These are phyloP conservation scores for Polytrichum formosum DNA, from an alignment of 225 moss, liverwort and hornwort genomes.

Conservation along the genomic window DNA sequence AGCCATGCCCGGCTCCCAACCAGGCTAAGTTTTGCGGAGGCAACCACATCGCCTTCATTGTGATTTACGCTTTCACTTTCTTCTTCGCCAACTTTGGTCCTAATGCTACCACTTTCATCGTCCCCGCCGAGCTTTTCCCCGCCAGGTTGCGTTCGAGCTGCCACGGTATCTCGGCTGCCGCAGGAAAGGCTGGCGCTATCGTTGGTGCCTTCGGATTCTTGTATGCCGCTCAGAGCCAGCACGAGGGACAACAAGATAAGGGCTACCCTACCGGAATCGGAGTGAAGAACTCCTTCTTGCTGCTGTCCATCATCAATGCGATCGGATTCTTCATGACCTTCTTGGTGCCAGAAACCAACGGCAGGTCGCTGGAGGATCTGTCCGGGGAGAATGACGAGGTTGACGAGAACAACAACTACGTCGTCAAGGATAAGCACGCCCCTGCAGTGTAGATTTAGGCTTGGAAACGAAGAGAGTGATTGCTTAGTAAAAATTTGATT, in stretches of 20 bases:
- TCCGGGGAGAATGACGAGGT: conserved; percentile 21
- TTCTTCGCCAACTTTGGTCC: conserved; percentile 42
- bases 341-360: conserved; percentile 21
- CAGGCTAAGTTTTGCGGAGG: conserved; percentile 23
- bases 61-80: conserved; percentile 29
- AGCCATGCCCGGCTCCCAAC: conserved; percentile 22
- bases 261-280: conserved; percentile 21
- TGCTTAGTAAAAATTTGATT: no score
- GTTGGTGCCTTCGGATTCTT: conserved; percentile 27
- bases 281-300: conserved; percentile 12
- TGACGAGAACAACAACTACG: neutral
- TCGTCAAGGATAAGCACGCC: no score
- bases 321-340: conserved; percentile 15
- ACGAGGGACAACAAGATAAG: conserved; percentile 8
- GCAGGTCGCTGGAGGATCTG: conserved; percentile 20
- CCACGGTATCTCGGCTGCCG: conserved; percentile 32
- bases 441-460: no score
- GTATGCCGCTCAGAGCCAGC: conserved; percentile 20
- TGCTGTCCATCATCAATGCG: conserved; percentile 14
- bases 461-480: no score
- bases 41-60: conserved; percentile 24
- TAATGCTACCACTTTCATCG: conserved; percentile 29
- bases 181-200: conserved; percentile 23
- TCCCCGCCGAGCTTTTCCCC: conserved; percentile 33
- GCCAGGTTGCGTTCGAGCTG: conserved; percentile 29